Evolutionary conservation across 2,329 filamentous ascomycete species (phyloP).

Genomic region (Camptophora hylomeconis): DNA sequence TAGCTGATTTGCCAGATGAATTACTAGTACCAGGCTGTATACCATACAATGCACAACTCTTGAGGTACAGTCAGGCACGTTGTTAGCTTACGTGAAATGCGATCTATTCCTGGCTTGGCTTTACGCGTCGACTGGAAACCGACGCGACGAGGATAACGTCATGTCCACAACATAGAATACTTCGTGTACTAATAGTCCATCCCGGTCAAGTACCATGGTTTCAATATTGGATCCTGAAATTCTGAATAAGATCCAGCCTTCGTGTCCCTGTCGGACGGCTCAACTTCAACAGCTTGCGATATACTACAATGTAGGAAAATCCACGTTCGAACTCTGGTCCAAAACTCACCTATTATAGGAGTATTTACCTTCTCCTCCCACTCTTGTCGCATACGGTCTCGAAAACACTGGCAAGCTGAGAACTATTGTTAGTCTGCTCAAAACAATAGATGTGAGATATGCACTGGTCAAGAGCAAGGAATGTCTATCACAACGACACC

Average conservation of each 20-base stretch:
- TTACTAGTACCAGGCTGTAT: too few relatives aligned
- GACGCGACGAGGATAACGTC: too few relatives aligned
- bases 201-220: too few relatives aligned
- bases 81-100: too few relatives aligned
- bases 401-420: constrained; percentile 78
- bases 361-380: constrained; percentile 51
- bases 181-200: too few relatives aligned
- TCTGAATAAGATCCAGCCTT: constrained; percentile 6
- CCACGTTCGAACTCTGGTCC: neutral
- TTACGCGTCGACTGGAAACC: too few relatives aligned
- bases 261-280: constrained; percentile 30
- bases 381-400: constrained; percentile 70
- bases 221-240: constrained; percentile 9
- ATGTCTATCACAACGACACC: constrained; percentile 33
- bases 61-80: too few relatives aligned
- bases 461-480: constrained; percentile 31
- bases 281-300: constrained; percentile 29
- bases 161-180: too few relatives aligned
- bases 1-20: too few relatives aligned
- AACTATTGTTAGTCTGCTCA: constrained; percentile 52
- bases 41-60: too few relatives aligned
- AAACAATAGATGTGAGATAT: constrained; percentile 39
- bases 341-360: constrained; percentile 5
- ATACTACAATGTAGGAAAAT: constrained; percentile 26
- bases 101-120: too few relatives aligned